Conservation (phyloP, 306 rosid genomes). For the Begonia fuchsioides region DNA sequence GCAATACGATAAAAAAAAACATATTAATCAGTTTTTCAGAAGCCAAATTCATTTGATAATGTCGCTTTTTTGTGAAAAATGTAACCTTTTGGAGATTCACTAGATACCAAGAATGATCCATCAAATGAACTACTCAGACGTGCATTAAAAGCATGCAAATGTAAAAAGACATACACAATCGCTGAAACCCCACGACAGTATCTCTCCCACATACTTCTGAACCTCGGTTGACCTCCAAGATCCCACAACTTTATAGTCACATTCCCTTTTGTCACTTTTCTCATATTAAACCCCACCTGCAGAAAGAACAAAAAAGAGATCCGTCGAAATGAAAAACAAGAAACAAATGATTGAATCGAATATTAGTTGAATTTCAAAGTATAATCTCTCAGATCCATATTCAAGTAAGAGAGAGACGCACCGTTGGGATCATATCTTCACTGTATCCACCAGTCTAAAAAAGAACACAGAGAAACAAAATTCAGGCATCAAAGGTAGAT, state of each 20-base stretch:
- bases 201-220: constrained; percentile 55
- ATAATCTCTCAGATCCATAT: background rate
- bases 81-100: too few relatives aligned
- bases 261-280: constrained; percentile 40
- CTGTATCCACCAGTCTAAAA: constrained; percentile 40
- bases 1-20: too few relatives aligned
- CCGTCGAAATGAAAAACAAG: too few relatives aligned
- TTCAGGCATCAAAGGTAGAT: constrained; percentile 6
- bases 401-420: constrained; percentile 8
- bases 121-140: too few relatives aligned
- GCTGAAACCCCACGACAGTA: constrained; percentile 47
- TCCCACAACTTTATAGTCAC: constrained; percentile 47
- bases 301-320: constrained; percentile 1
- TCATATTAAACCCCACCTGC: constrained; percentile 60
- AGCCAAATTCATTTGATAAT: too few relatives aligned
- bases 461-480: constrained; percentile 11
- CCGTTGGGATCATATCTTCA: constrained; percentile 59
- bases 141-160: too few relatives aligned
- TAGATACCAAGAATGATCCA: too few relatives aligned
- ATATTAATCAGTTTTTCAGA: too few relatives aligned
- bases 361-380: too few relatives aligned
- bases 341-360: too few relatives aligned
- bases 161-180: constrained; percentile 18
- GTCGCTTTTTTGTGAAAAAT: too few relatives aligned
- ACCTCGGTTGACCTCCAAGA: constrained; percentile 49